Percentiles rank a stretch among this genome's conserved stretches.
These are phyloP conservation scores for Ensete glaucum DNA, from an alignment of 176 grass and related monocot species.

Conservation along the genomic window DNA sequence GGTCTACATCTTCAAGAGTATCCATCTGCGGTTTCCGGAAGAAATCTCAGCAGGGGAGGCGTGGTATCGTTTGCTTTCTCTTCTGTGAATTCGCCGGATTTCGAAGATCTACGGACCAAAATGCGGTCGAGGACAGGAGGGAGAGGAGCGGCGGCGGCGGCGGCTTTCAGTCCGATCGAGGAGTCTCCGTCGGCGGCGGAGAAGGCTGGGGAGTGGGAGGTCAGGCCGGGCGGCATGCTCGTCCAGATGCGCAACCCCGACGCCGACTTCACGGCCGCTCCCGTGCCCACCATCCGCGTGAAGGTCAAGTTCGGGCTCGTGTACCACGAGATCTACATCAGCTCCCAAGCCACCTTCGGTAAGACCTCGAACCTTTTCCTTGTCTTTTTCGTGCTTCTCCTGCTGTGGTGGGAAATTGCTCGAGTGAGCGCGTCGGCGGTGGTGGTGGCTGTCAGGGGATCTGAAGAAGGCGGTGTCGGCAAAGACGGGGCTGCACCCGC, in stretches of 20 bases:
- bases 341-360: conserved; percentile 67
- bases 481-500: conserved; percentile 59
- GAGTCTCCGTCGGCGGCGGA: conserved; percentile 2
- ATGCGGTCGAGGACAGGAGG: neutral
- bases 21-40: neutral
- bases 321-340: conserved; percentile 96
- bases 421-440: neutral
- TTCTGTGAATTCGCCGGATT: neutral
- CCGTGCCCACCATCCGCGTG: conserved; percentile 72
- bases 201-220: conserved; percentile 59
- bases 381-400: neutral
- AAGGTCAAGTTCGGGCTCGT: conserved; percentile 67
- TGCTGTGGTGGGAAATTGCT: neutral
- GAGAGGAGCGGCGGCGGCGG: neutral
- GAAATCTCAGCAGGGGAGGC: neutral
- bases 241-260: conserved; percentile 66
- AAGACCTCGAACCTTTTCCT: neutral
- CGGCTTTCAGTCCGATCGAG: neutral
- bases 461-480: conserved; percentile 70
- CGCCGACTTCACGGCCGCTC: conserved; percentile 26
- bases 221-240: conserved; percentile 80
- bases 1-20: too few relatives aligned
- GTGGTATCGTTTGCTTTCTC: neutral
- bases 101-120: neutral
- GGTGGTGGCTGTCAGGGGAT: conserved; percentile 38